phyloP scores from a whole-genome alignment of 225 moss, liverwort and hornwort species.

The Polytrichum formosum region DNA sequence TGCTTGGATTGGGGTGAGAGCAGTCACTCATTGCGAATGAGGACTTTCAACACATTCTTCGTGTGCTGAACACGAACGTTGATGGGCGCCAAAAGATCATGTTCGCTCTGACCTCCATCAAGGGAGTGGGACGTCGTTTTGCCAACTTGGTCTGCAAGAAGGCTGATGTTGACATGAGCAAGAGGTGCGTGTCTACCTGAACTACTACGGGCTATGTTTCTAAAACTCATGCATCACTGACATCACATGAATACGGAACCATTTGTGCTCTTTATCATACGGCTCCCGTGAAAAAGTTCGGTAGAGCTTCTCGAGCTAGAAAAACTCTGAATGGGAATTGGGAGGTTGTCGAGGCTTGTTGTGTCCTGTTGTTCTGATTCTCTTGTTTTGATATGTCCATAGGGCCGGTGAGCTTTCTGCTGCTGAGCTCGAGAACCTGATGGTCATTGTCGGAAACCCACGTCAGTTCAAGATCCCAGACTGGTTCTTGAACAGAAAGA shows the following conservation, averaged over 20 bases:
- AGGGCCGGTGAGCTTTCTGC: constrained; percentile 82
- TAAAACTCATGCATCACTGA: neutral
- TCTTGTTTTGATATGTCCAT: neutral
- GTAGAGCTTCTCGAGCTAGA: neutral
- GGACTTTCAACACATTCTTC: constrained; percentile 84
- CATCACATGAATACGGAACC: neutral
- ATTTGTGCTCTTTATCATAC: neutral
- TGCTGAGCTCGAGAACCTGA: constrained; percentile 74
- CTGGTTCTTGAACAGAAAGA: constrained; percentile 94
- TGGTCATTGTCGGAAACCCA: constrained; percentile 88
- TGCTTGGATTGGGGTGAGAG: constrained; percentile 7
- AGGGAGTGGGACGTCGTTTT: constrained; percentile 77
- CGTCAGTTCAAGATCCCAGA: constrained; percentile 89
- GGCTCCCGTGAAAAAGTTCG: neutral
- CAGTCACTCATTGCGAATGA: constrained; percentile 75
- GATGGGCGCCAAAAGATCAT: constrained; percentile 87
- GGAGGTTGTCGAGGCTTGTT: neutral
- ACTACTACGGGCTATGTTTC: neutral
- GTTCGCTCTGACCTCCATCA: constrained; percentile 83
- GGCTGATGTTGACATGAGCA: constrained; percentile 82
- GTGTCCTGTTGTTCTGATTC: neutral
- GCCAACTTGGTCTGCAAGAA: constrained; percentile 87
- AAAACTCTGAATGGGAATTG: neutral
- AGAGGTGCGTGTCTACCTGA: constrained; percentile 35
- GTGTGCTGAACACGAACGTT: constrained; percentile 82